Conservation (phyloP, 768 basidiomycete species). For the Psilocybe sp. region DNA sequence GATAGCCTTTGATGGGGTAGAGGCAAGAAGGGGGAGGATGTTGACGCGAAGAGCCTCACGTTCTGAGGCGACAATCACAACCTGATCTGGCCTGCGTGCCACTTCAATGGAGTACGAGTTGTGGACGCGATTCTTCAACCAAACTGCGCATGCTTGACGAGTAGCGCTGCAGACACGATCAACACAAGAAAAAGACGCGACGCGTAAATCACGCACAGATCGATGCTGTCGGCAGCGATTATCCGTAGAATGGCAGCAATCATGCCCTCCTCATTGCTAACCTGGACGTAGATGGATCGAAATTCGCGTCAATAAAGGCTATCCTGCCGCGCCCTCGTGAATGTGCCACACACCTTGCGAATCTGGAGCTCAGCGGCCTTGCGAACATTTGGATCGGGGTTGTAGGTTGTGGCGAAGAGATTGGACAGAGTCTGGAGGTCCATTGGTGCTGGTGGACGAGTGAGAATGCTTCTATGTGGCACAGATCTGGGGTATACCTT, state of each 20-base stretch:
- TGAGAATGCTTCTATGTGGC: conserved; percentile 9
- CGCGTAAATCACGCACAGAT: conserved; percentile 61
- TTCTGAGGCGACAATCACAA: conserved; percentile 64
- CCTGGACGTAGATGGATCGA: conserved; percentile 37
- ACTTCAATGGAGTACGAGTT: conserved; percentile 57
- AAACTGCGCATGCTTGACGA: conserved; percentile 83
- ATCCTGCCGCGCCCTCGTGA: background rate
- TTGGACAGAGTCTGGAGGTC: conserved; percentile 73
- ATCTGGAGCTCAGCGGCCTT: conserved; percentile 86
- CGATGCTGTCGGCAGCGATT: conserved; percentile 72
- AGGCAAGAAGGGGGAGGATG: conserved; percentile 69
- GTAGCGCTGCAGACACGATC: conserved; percentile 50
- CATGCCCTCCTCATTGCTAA: conserved; percentile 79
- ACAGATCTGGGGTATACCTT: conserved; percentile 5
- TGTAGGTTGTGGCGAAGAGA: conserved; percentile 79
- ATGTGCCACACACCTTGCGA: conserved; percentile 56
- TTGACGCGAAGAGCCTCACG: conserved; percentile 66
- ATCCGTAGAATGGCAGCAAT: conserved; percentile 84
- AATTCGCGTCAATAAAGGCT: conserved; percentile 5
- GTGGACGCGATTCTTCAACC: conserved; percentile 87
- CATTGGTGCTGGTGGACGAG: conserved; percentile 38
- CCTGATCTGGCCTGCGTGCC: conserved; percentile 54
- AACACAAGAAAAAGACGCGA: conserved; percentile 8
- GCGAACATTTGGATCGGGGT: conserved; percentile 82
- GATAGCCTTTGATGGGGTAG: conserved; percentile 62